A percentile compares a stretch with the other conserved stretches of the same genome.
These are phyloP conservation scores for Aspergillus pseudonomiae DNA, from an alignment of 2,329 filamentous ascomycete genomes.

Conservation along the genomic window DNA sequence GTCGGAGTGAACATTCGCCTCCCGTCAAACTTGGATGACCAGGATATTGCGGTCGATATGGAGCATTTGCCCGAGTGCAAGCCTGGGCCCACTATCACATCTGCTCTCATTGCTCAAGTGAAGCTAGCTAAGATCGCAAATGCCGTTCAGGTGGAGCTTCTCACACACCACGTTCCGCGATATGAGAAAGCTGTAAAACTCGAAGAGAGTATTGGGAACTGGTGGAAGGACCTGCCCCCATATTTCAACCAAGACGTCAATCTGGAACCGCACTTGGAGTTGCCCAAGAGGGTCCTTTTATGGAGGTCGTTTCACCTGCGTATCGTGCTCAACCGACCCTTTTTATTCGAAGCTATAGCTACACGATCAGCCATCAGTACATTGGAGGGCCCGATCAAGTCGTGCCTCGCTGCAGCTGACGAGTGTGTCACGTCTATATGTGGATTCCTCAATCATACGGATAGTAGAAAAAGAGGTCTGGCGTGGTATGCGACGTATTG, in stretches of 20 bases:
- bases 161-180: constrained; percentile 23
- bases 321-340: constrained; percentile 27
- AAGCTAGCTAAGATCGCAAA: constrained; percentile 27
- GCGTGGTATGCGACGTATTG: constrained; percentile 29
- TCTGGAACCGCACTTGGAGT: constrained; percentile 21
- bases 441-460: constrained; percentile 22
- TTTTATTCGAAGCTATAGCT: constrained; percentile 23
- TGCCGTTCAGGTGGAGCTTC: constrained; percentile 23
- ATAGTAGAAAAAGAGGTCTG: constrained; percentile 20
- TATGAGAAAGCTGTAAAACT: constrained; percentile 19
- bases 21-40: constrained; percentile 23
- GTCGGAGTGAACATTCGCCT: constrained; percentile 23
- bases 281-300: constrained; percentile 22
- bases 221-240: constrained; percentile 19
- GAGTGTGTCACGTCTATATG: constrained; percentile 25
- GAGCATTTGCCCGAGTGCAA: constrained; percentile 18
- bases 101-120: constrained; percentile 22
- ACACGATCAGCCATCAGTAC: constrained; percentile 20
- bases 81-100: constrained; percentile 20
- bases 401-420: constrained; percentile 24
- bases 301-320: constrained; percentile 28
- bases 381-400: constrained; percentile 16
- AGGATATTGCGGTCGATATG: constrained; percentile 26
- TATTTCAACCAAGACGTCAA: constrained; percentile 15
- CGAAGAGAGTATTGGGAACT: constrained; percentile 20